phyloP scores from a whole-genome alignment of 2,329 filamentous ascomycete species.

The Podosphaera xanthii region DNA sequence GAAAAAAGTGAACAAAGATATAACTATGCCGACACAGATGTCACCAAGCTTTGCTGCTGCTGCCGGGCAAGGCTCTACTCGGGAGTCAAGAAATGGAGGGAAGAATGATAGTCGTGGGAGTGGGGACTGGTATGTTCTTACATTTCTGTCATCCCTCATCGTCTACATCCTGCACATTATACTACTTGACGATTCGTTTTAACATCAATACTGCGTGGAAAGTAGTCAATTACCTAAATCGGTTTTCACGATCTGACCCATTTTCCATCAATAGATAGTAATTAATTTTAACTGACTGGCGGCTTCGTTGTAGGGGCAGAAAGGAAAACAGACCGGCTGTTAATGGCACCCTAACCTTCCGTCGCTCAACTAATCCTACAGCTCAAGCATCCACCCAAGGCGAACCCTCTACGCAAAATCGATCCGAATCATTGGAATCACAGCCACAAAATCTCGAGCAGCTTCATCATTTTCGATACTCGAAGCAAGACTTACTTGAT shows the following conservation, averaged over 20 bases:
- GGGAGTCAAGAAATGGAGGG: slow-evolving; percentile 32
- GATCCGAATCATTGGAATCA: slow-evolving; percentile 5
- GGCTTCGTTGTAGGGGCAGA: slow-evolving; percentile 25
- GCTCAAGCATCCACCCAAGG: slow-evolving; percentile 16
- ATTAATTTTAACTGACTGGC: neutral
- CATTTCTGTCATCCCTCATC: neutral
- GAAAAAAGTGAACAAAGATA: neutral
- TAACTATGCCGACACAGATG: slow-evolving; percentile 46
- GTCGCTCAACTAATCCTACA: slow-evolving; percentile 34
- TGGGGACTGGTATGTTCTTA: slow-evolving; percentile 47
- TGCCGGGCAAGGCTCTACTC: slow-evolving; percentile 46
- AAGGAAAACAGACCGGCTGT: slow-evolving; percentile 28
- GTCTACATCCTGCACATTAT: neutral
- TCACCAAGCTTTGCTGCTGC: slow-evolving; percentile 69
- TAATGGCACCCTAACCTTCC: slow-evolving; percentile 42
- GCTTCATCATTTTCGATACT: slow-evolving; percentile 16
- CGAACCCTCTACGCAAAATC: slow-evolving; percentile 11
- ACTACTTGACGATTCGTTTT: neutral
- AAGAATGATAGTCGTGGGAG: slow-evolving; percentile 34
- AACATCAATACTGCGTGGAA: neutral
- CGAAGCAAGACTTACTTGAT: slow-evolving; percentile 39
- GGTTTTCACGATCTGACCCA: neutral
- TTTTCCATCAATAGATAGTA: neutral
- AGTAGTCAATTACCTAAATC: neutral
- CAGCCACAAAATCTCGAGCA: slow-evolving; percentile 22